Conservation (phyloP, 1,139 yeast species). For the Debaryomyces sp. region DNA sequence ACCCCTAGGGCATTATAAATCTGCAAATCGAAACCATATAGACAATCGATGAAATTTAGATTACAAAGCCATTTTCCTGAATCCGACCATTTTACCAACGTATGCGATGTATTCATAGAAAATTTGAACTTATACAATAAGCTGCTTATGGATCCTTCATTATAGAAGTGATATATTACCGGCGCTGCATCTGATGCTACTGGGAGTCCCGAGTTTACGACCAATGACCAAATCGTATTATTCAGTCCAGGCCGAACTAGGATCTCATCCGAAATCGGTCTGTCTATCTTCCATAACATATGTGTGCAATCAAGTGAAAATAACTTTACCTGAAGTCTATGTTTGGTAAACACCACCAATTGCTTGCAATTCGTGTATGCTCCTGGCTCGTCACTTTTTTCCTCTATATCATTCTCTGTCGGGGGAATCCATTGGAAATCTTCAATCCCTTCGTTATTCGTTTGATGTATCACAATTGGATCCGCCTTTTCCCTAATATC, state of each 20-base stretch:
- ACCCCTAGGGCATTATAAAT: conserved; percentile 31
- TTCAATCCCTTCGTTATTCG: conserved; percentile 32
- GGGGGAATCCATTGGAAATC: conserved; percentile 41
- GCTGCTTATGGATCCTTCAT: conserved; percentile 36
- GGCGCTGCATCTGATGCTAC: conserved; percentile 19
- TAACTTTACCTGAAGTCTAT: conserved; percentile 31
- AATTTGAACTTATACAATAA: conserved; percentile 26
- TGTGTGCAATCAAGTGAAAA: conserved; percentile 44
- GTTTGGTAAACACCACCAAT: conserved; percentile 33
- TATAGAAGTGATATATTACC: conserved; percentile 35
- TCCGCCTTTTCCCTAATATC: conserved; percentile 23
- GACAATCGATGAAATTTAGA: conserved; percentile 25
- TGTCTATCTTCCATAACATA: conserved; percentile 33
- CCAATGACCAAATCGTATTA: conserved; percentile 33
- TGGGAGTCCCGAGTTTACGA: conserved; percentile 16
- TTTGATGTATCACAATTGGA: conserved; percentile 36
- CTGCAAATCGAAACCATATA: conserved; percentile 36
- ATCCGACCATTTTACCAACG: conserved; percentile 28
- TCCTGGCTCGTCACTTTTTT: conserved; percentile 17
- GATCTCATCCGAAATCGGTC: conserved; percentile 25
- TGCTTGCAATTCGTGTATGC: conserved; percentile 40
- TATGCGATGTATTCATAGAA: conserved; percentile 21
- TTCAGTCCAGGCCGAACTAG: conserved; percentile 20
- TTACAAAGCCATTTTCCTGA: conserved; percentile 40
- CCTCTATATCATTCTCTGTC: conserved; percentile 9